Evolutionary conservation across 306 rosid genomes (phyloP), one percentile per base, ranked within the genome.

Genomic region (Potentilla sterilis): DNA sequence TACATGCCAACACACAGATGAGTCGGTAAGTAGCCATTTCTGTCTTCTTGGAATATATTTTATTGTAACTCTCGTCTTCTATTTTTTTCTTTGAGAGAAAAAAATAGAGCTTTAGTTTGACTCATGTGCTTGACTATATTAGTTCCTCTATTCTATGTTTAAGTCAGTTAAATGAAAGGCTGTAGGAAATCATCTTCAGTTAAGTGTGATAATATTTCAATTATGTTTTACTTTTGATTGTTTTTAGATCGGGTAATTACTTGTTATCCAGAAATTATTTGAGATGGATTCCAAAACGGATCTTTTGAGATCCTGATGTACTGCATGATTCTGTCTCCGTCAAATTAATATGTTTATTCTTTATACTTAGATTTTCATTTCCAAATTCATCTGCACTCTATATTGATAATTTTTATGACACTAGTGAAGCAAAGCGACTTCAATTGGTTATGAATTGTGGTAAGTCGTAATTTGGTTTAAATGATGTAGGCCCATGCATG

Each of bases 401-500:
- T 72, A 59, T 16, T 11, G 16, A 78, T 78, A 64, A 35, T 80
- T 76, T 80, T 12, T 81, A 59, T 62, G 21, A 55, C 58, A 79
- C 52, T 34, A 54, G 73, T 78, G 52, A 52, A 66, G 61, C 28
- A 24, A 67, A 78, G 63, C 19, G 44, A 67, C 71, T 79, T 32
- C 62, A 38, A 15, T 82, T 79, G 46, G 61, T 32, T 21, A 66
- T 74, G 8, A 22, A 10, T 22, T 38, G n/a, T 54, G 24, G 46
- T 79, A 28, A 81, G 34, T 66, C 28, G 46, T 80, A 7, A 37
- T 70, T 82, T 83, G 73, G 46, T 84, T 81, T 76, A 58, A 78
- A 82, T 90, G 63, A 52, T 88, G 86, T 51, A 96, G 99, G 88
- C 98, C 99, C 61, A 88, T 92, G 97, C 99, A 96, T 86, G 99